These are phyloP conservation scores for Boletus rubroflammeus DNA, from an alignment of 768 basidiomycete genomes.

Conservation along the genomic window DNA sequence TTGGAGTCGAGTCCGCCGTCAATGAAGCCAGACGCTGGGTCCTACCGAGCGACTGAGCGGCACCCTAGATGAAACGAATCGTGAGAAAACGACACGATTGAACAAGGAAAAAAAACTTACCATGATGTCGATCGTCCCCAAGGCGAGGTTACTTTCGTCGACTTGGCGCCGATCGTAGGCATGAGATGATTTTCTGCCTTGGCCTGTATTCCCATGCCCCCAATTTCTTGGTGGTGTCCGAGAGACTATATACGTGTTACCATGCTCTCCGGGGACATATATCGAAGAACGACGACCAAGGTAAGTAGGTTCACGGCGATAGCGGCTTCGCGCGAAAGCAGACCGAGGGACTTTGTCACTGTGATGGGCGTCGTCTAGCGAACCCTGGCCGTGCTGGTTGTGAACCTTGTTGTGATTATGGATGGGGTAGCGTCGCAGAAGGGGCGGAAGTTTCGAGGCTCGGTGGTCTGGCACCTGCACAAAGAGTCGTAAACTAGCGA, in stretches of 20 bases:
- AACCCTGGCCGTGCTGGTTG: neutral
- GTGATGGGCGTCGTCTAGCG: slow-evolving; percentile 1
- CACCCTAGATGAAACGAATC: neutral
- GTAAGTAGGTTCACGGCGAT: slow-evolving; percentile 8
- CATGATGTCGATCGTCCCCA: slow-evolving; percentile 49
- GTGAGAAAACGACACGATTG: slow-evolving; percentile 7
- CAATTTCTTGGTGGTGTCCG: neutral
- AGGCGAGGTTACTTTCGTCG: slow-evolving; percentile 24
- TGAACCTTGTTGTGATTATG: neutral
- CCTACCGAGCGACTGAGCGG: neutral
- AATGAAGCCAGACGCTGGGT: slow-evolving; percentile 23
- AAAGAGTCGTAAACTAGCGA: neutral
- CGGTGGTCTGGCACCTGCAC: neutral
- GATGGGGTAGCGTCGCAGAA: slow-evolving; percentile 10
- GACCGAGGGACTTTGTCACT: slow-evolving; percentile 16
- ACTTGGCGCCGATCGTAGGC: slow-evolving; percentile 6
- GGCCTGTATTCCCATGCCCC: neutral
- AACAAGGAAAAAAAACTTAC: slow-evolving; percentile 29
- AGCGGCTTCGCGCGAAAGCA: slow-evolving; percentile 20
- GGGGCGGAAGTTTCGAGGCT: slow-evolving; percentile 12
- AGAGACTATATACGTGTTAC: slow-evolving; percentile 27
- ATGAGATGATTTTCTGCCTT: neutral
- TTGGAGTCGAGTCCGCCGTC: slow-evolving; percentile 14
- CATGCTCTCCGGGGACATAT: slow-evolving; percentile 24
- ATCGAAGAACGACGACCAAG: slow-evolving; percentile 21